A percentile compares a stretch with the other conserved stretches of the same genome.
Conservation (phyloP, 2,329 filamentous ascomycete species). For the Blastomyces parvus region DNA sequence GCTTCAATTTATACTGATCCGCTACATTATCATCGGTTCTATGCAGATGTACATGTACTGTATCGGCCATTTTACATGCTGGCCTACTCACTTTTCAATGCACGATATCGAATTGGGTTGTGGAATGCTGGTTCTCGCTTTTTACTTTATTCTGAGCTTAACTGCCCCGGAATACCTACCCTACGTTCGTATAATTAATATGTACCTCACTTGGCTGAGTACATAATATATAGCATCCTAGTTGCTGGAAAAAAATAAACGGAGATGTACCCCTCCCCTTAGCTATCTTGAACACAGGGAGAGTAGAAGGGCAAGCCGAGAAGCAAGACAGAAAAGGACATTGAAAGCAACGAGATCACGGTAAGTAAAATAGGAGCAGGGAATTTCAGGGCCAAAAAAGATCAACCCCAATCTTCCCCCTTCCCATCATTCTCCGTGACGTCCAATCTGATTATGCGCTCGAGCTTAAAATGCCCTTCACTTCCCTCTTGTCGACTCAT, state of each 20-base stretch:
- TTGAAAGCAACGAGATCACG: background rate
- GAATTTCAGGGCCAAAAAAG: background rate
- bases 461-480: background rate
- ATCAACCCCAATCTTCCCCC: background rate
- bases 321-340: constrained; percentile 3
- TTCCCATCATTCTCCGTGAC: background rate
- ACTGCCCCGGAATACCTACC: background rate
- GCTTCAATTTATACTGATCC: background rate
- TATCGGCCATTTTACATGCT: too few relatives aligned
- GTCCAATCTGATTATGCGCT: background rate
- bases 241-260: background rate
- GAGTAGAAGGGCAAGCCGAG: constrained; percentile 1
- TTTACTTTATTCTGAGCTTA: background rate
- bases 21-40: too few relatives aligned
- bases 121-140: background rate
- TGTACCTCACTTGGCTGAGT: background rate
- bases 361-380: background rate
- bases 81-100: background rate
- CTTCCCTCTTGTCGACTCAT: background rate
- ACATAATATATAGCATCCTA: background rate
- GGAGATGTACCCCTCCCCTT: constrained; percentile 2
- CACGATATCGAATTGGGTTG: background rate
- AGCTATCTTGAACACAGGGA: background rate
- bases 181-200: background rate
- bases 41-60: too few relatives aligned